Evolutionary conservation across 371 early-diverging fungal genomes (phyloP).

Genomic region (Rhizopus stolonifer): DNA sequence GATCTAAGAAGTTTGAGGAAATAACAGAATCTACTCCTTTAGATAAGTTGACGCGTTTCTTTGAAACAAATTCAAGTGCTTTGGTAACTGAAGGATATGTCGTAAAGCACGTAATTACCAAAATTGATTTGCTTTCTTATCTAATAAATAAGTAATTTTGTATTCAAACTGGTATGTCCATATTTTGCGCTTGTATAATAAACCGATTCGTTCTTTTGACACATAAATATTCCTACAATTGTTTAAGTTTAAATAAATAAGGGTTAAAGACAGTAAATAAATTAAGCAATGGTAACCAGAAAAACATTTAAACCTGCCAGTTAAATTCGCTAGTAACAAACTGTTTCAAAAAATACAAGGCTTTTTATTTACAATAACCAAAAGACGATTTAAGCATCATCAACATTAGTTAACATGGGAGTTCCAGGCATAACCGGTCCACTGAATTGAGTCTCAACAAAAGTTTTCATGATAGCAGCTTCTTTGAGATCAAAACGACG

Average conservation of each 20-base stretch:
- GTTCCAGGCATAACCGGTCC: constrained; percentile 4
- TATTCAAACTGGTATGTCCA: too few relatives aligned
- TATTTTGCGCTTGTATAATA: not conserved
- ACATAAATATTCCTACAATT: too few relatives aligned
- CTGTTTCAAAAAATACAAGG: too few relatives aligned
- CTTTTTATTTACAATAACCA: not conserved
- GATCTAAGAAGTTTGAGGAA: constrained; percentile 76
- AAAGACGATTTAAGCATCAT: not conserved
- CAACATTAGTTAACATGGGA: constrained; percentile 5
- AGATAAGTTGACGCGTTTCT: constrained; percentile 83
- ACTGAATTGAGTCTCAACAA: constrained; percentile 42
- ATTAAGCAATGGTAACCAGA: too few relatives aligned
- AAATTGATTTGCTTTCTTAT: constrained; percentile 86
- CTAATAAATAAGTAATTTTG: constrained; percentile 57
- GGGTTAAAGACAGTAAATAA: too few relatives aligned
- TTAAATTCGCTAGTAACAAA: too few relatives aligned
- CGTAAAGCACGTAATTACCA: constrained; percentile 88
- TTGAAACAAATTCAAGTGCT: constrained; percentile 87
- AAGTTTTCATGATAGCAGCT: constrained; percentile 50
- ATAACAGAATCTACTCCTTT: constrained; percentile 83
- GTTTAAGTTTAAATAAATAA: too few relatives aligned
- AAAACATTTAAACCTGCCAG: too few relatives aligned
- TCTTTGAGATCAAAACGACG: constrained; percentile 55
- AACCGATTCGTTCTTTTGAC: not conserved
- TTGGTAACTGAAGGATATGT: constrained; percentile 79